phyloP scores from a whole-genome alignment of 202 grass and related monocot genomes.

The Tripidium arundinaceum region DNA sequence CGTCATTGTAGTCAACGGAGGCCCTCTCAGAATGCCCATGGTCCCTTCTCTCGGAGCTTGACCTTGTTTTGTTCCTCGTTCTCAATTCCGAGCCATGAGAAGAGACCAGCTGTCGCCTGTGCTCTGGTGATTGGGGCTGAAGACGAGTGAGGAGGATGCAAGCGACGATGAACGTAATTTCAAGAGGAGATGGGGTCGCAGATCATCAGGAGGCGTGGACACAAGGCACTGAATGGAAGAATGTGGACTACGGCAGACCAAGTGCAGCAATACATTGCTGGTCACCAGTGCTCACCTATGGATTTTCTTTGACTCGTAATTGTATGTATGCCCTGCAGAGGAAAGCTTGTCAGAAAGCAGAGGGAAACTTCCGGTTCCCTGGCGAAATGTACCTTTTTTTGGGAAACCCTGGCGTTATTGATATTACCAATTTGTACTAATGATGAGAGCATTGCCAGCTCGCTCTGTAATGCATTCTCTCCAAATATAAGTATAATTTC shows the following conservation, averaged over 20 bases:
- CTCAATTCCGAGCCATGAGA: background rate
- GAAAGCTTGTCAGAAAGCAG: background rate
- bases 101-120: background rate
- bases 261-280: background rate
- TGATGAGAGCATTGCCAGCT: background rate
- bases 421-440: background rate
- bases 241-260: background rate
- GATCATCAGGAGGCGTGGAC: slow-evolving; percentile 3
- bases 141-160: slow-evolving; percentile 28
- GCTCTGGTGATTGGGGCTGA: background rate
- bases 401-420: too few species aligned
- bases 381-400: too few species aligned
- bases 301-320: background rate
- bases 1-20: slow-evolving; percentile 6
- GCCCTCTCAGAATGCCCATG: slow-evolving; percentile 20
- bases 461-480: slow-evolving; percentile 10
- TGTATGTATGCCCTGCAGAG: background rate
- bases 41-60: slow-evolving; percentile 23
- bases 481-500: slow-evolving; percentile 14
- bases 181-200: slow-evolving; percentile 43
- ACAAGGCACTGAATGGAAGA: slow-evolving; percentile 3
- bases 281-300: background rate
- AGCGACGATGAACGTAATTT: slow-evolving; percentile 47
- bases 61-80: background rate
- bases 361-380: background rate